Percentiles rank a stretch among this genome's conserved stretches.
phyloP scores from a whole-genome alignment of 495 filamentous ascomycete genomes.

The Xylaria castorea region DNA sequence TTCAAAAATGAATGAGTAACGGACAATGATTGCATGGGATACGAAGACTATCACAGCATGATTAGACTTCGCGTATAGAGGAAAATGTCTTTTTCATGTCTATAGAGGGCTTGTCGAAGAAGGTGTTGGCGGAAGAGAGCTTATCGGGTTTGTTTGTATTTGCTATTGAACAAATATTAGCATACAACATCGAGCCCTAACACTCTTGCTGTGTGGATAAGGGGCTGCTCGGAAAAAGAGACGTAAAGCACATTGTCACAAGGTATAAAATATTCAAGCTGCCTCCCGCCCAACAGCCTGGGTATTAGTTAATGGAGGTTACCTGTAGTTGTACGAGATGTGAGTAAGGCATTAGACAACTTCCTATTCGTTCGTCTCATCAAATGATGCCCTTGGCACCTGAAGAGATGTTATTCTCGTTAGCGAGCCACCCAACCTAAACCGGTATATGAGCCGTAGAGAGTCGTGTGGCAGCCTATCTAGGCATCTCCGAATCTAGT shows the following conservation, averaged over 20 bases:
- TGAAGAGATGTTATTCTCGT: neutral
- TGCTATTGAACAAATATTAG: neutral
- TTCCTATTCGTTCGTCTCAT: neutral
- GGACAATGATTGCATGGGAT: constrained; percentile 1
- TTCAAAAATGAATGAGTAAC: neutral
- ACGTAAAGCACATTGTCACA: too few relatives aligned
- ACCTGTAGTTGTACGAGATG: neutral
- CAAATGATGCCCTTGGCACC: neutral
- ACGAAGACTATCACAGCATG: neutral
- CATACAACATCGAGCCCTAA: neutral
- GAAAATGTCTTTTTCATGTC: neutral
- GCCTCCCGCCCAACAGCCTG: too few relatives aligned
- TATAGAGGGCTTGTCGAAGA: neutral
- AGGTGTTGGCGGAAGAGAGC: neutral
- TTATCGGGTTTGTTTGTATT: neutral
- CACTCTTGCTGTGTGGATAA: neutral
- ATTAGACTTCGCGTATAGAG: constrained; percentile 3
- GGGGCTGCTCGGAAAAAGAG: neutral
- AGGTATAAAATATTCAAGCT: too few relatives aligned
- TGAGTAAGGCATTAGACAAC: neutral
- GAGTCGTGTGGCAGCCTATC: neutral
- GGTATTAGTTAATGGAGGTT: too few relatives aligned
- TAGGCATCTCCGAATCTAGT: neutral
- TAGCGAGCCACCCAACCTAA: neutral
- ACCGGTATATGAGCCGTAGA: neutral